phyloP scores from a whole-genome alignment of 2,329 filamentous ascomycete genomes.

The Diaporthe destruens region DNA sequence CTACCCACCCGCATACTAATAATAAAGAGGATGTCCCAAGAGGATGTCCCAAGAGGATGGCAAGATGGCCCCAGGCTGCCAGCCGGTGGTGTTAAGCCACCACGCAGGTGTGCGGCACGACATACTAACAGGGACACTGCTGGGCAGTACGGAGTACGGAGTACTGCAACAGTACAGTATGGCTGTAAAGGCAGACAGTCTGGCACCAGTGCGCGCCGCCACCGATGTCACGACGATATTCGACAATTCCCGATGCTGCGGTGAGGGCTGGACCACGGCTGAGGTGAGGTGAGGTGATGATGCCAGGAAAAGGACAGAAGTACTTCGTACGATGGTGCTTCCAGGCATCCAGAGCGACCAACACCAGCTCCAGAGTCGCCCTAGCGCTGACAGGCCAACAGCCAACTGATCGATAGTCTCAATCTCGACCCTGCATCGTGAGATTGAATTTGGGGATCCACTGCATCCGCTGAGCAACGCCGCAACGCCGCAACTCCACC shows the following conservation, averaged over 20 bases:
- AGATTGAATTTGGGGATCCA: constrained; percentile 28
- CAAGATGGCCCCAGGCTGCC: too few species aligned
- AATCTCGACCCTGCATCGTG: constrained; percentile 27
- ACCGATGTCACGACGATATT: not conserved
- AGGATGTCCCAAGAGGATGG: constrained; percentile 31
- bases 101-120: constrained; percentile 29
- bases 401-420: constrained; percentile 40
- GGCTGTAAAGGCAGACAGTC: not conserved
- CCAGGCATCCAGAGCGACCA: not conserved
- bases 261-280: not conserved
- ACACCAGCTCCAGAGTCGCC: constrained; percentile 25
- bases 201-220: not conserved
- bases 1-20: constrained; percentile 17
- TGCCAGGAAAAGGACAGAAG: not conserved
- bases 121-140: constrained; percentile 8
- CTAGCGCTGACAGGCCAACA: constrained; percentile 38
- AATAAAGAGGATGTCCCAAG: constrained; percentile 16
- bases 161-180: too few species aligned
- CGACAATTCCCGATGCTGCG: not conserved
- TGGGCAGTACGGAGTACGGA: too few species aligned
- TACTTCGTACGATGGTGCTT: too few species aligned
- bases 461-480: constrained; percentile 25
- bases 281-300: not conserved
- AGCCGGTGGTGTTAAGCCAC: constrained; percentile 33
- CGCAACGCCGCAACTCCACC: constrained; percentile 14